Base-by-base conservation (phyloP, 176 grass and related monocot genomes). In the Chrysopogon serrulatus region DNA sequence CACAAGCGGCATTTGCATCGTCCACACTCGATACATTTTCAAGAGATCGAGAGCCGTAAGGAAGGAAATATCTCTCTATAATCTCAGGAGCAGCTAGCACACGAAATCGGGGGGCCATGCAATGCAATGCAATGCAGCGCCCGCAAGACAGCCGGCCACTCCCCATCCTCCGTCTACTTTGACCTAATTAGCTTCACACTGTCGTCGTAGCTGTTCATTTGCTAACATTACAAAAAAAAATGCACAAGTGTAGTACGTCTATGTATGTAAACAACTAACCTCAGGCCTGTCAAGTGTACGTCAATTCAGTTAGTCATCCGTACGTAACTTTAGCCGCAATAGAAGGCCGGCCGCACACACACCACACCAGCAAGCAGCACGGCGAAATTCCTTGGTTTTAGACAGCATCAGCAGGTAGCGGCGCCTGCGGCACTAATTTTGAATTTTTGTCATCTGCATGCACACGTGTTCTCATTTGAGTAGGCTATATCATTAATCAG, bases 321-420 rank as follows among this genome's bases (percentile, higher is more conserved):
- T 77, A 84, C 73, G 61, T 43, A 68, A 56, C 62, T 84, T 68
- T 0, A 84, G 45, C 82, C 7, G 26, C 62, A 84, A 43, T 68
- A 84, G 39, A 23, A 37, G 26, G 40, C n/a, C n/a, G n/a, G n/a
- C n/a, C n/a, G 65, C 3, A 4, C 35, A 40, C n/a, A n/a, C n/a
- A n/a, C n/a, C 66, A 72, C 67, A 33, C 35, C 5, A 44, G 49
- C 30, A 62, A 8, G 7, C 39, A 45, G 26, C 49, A 68, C 4
- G 37, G 62, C 53, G 34, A 45, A 24, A n/a, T n/a, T n/a, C n/a
- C n/a, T n/a, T n/a, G n/a, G n/a, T n/a, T n/a, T n/a, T 57, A 9
- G 33, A 41, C 26, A 61, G 34, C 6, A 26, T 26, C 2, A 49
- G 26, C 65, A 12, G 19, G n/a, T n/a, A n/a, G n/a, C n/a, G n/a